Conservation (phyloP, 2,329 filamentous ascomycete species). For the Aspergillus fumigatus region DNA sequence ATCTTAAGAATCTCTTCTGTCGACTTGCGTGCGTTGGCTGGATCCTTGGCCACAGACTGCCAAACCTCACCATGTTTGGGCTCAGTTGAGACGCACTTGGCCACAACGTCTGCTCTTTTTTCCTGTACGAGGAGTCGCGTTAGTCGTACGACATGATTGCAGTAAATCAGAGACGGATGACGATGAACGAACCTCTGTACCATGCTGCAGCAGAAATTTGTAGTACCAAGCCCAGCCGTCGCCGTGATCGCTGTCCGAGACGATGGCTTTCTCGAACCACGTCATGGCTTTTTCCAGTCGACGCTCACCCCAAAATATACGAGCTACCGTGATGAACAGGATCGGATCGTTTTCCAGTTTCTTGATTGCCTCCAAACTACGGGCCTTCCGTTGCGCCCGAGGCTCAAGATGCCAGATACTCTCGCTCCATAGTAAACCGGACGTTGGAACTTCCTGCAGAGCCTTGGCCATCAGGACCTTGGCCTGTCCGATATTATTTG, state of each 20-base stretch:
- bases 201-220: slow-evolving; percentile 87
- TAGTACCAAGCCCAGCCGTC: slow-evolving; percentile 99
- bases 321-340: slow-evolving; percentile 84
- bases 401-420: slow-evolving; percentile 92
- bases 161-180: not conserved
- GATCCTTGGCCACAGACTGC: slow-evolving; percentile 82
- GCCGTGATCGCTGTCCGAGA: slow-evolving; percentile 79
- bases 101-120: slow-evolving; percentile 79
- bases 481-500: slow-evolving; percentile 76
- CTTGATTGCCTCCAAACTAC: slow-evolving; percentile 90
- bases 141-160: not conserved
- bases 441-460: slow-evolving; percentile 83
- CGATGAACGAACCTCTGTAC: slow-evolving; percentile 60
- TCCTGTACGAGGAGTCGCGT: slow-evolving; percentile 45
- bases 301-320: slow-evolving; percentile 94
- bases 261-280: slow-evolving; percentile 95
- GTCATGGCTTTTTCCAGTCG: slow-evolving; percentile 88
- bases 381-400: slow-evolving; percentile 85
- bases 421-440: slow-evolving; percentile 85
- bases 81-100: slow-evolving; percentile 76
- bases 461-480: slow-evolving; percentile 91
- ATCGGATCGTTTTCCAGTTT: slow-evolving; percentile 90
- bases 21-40: slow-evolving; percentile 68
- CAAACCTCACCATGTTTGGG: slow-evolving; percentile 90
- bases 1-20: slow-evolving; percentile 79